A percentile compares a stretch with the other conserved stretches of the same genome.
phyloP scores from a whole-genome alignment of 768 basidiomycete species.

The Xerocomellus amylosporus region DNA sequence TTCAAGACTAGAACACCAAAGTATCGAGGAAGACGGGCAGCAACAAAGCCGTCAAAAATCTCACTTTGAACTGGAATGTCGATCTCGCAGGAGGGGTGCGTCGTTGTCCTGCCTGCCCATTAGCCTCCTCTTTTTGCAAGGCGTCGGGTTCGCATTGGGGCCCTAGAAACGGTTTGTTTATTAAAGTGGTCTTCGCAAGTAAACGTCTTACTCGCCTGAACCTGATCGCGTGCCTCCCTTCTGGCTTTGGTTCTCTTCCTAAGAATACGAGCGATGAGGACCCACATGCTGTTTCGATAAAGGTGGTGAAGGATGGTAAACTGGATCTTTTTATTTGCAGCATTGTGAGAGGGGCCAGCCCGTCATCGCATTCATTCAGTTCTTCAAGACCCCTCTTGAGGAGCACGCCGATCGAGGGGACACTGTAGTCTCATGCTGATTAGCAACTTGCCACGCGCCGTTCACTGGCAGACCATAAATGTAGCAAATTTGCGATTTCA shows the following conservation, averaged over 20 bases:
- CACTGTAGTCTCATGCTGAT: too few species aligned
- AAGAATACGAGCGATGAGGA: conserved; percentile 7
- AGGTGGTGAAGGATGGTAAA: neutral
- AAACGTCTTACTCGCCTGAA: neutral
- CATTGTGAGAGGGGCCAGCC: neutral
- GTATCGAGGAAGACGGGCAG: neutral
- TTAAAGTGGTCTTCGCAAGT: too few species aligned
- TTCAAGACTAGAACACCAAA: neutral
- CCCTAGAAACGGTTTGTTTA: neutral
- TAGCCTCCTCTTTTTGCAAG: neutral
- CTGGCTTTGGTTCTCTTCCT: neutral
- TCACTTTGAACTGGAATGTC: conserved; percentile 2
- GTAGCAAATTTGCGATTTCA: too few species aligned
- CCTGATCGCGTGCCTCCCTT: neutral
- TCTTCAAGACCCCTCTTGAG: neutral
- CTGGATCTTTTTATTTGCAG: neutral
- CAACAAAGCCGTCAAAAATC: neutral
- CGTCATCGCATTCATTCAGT: neutral
- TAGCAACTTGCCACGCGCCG: too few species aligned
- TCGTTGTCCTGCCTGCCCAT: neutral
- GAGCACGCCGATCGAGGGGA: neutral
- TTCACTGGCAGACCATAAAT: too few species aligned
- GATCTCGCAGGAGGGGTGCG: neutral
- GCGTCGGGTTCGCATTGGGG: neutral
- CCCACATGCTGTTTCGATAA: conserved; percentile 1